Conservation (phyloP, 768 basidiomycete species). For the Pholiota conissans region DNA sequence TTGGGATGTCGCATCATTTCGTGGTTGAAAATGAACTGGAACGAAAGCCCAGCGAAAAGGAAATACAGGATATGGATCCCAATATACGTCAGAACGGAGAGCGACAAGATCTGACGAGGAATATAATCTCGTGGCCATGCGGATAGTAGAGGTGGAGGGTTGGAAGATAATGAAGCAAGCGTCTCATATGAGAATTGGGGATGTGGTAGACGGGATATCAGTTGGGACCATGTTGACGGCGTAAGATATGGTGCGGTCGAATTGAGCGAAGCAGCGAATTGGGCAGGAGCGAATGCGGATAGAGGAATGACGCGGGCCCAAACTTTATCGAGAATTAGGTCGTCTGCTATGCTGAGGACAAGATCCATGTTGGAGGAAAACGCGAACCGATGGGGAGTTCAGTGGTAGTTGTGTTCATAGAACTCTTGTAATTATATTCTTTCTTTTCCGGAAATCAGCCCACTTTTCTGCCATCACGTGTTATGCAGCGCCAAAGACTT, state of each 20-base stretch:
- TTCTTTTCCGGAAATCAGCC: constrained; percentile 34
- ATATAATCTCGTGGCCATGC: constrained; percentile 88
- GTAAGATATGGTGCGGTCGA: constrained; percentile 33
- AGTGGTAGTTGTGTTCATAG: not conserved
- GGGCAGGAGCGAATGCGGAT: constrained; percentile 40
- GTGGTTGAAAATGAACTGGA: constrained; percentile 87
- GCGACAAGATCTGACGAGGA: constrained; percentile 74
- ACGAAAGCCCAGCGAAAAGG: constrained; percentile 82
- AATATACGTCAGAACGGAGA: constrained; percentile 68
- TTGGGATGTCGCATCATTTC: constrained; percentile 95
- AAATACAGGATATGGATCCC: constrained; percentile 90
- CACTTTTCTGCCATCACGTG: constrained; percentile 37
- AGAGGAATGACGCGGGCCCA: constrained; percentile 77
- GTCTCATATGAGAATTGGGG: constrained; percentile 46
- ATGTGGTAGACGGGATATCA: constrained; percentile 58
- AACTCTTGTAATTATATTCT: constrained; percentile 26
- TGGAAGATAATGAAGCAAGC: constrained; percentile 27
- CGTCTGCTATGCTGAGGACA: constrained; percentile 71
- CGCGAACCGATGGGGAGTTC: not conserved
- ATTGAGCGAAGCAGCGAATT: constrained; percentile 34
- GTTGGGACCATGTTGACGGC: constrained; percentile 49
- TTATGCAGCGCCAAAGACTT: constrained; percentile 3
- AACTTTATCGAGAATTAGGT: constrained; percentile 71
- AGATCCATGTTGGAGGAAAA: constrained; percentile 66
- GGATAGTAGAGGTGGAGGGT: constrained; percentile 43